Conservation (phyloP, 148 eudicot species). For the Vaccinium vitisidaea region DNA sequence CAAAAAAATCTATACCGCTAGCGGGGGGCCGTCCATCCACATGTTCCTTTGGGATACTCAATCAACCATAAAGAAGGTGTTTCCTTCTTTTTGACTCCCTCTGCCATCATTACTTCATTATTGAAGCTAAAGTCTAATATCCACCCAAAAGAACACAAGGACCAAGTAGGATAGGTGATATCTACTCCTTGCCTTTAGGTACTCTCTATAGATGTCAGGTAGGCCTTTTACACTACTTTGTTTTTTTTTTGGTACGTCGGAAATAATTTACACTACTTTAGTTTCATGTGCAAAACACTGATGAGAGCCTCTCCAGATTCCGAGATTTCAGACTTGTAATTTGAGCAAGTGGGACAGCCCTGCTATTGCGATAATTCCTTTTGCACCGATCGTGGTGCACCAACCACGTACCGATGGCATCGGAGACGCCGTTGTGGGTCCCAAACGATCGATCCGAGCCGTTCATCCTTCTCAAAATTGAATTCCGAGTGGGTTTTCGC, state of each 20-base stretch:
- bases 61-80: not conserved
- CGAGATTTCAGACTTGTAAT: too few species aligned
- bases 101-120: slow-evolving; percentile 25
- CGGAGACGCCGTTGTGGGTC: too few species aligned
- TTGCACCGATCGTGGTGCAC: too few species aligned
- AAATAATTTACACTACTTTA: slow-evolving; percentile 7
- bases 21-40: not conserved
- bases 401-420: too few species aligned
- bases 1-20: too few species aligned
- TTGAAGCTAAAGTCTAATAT: slow-evolving; percentile 23
- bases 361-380: too few species aligned
- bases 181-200: not conserved
- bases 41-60: not conserved
- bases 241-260: too few species aligned
- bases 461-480: too few species aligned
- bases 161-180: slow-evolving; percentile 10
- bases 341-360: too few species aligned
- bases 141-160: not conserved
- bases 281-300: not conserved
- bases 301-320: too few species aligned
- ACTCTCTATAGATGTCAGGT: slow-evolving; percentile 1
- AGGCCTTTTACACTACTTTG: slow-evolving; percentile 3
- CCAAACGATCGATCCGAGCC: too few species aligned
- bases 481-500: too few species aligned
- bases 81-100: slow-evolving; percentile 11